Base-by-base conservation (phyloP, 2,329 filamentous ascomycete genomes). In the Thelonectria rubi region DNA sequence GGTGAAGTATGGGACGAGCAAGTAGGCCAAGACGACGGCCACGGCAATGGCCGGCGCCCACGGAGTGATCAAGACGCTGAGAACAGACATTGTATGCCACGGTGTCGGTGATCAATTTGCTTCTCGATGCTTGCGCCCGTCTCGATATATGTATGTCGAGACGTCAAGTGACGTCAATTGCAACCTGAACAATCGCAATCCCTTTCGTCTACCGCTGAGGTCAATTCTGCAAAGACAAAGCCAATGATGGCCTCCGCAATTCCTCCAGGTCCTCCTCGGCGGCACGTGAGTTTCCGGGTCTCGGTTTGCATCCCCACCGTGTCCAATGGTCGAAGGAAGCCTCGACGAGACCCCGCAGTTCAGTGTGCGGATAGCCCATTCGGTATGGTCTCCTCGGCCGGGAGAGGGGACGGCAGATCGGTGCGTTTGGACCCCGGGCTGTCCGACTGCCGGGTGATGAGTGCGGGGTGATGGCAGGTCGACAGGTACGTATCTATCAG, bases 1-100 rank as follows among this genome's bases (percentile, higher is more conserved):
- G 53, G 84, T 77, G n/a, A 89, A 73, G 74, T 88, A 90, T 0
- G 69, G 62, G 7, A 70, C 52, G 7, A 68, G 51, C 2, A 69
- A 70, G 49, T 59, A 68, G 11, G 54, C 60, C 8, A 66, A 9
- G 10, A 69, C 2, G n/a, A 58, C 62, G 1, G 50, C 57, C 5
- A 60, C 12, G 14, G 64, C 51, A n/a, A 49, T 61, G 7, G 63
- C 54, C 0, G 65, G 66, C 6, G 68, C 61, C 68, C 68, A 70
- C 3, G 68, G 68, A 0, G 68, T 67, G 17, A 64, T 8, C 3
- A 70, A 34, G 4, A 68, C 61, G 43, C 60, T 61, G 14, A 64
- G 40, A 6, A 70, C 32, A 40, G 68, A 66, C 68, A 70, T 70
- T n/a, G 15, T 62, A 12, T 14, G 3, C 3, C 10, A 6, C 7